A percentile compares a stretch with the other conserved stretches of the same genome.
phyloP scores from a whole-genome alignment of 768 basidiomycete species.

The Mycena floridula region DNA sequence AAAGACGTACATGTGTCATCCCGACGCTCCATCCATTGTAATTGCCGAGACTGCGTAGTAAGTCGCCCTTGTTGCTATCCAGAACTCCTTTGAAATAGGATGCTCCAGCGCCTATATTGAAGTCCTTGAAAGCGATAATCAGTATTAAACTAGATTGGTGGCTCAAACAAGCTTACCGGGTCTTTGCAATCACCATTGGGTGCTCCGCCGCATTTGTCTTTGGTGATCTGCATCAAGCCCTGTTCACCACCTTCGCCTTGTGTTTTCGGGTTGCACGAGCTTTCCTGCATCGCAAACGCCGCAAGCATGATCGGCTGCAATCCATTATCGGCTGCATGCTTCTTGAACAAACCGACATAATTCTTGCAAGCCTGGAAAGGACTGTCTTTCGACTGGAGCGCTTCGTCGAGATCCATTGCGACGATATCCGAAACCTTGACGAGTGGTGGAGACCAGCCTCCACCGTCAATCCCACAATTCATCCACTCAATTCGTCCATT shows the following conservation, averaged over 20 bases:
- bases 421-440: slow-evolving; percentile 48
- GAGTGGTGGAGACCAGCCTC: slow-evolving; percentile 69
- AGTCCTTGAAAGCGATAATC: slow-evolving; percentile 48
- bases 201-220: slow-evolving; percentile 65
- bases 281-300: slow-evolving; percentile 87
- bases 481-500: slow-evolving; percentile 72
- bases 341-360: slow-evolving; percentile 50
- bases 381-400: slow-evolving; percentile 39
- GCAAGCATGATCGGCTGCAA: slow-evolving; percentile 76
- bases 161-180: slow-evolving; percentile 38
- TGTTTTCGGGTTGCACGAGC: too few relatives aligned
- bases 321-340: slow-evolving; percentile 40
- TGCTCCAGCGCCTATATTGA: slow-evolving; percentile 63
- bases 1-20: slow-evolving; percentile 47
- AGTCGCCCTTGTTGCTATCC: slow-evolving; percentile 39
- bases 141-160: too few relatives aligned
- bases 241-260: slow-evolving; percentile 80
- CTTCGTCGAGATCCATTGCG: slow-evolving; percentile 36
- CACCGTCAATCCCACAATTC: slow-evolving; percentile 63
- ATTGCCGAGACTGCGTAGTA: slow-evolving; percentile 54
- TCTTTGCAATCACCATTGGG: slow-evolving; percentile 40
- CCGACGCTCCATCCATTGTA: slow-evolving; percentile 71
- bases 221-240: slow-evolving; percentile 82
- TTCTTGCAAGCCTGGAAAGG: slow-evolving; percentile 54
- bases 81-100: slow-evolving; percentile 52